Conservation (phyloP, 2,329 filamentous ascomycete species). For the Fusarium succisae region DNA sequence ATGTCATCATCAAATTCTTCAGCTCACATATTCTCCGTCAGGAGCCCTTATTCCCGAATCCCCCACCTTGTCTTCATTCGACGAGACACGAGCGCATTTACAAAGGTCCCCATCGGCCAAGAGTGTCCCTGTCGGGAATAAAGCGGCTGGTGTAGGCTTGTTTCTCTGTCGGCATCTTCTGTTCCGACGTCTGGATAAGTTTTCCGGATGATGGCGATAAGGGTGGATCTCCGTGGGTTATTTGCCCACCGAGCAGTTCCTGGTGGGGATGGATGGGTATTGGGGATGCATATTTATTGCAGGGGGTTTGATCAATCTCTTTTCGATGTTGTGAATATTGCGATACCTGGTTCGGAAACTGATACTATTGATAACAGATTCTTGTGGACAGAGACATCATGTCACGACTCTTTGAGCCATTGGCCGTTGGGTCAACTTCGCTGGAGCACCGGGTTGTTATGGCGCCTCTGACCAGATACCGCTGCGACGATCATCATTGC, state of each 20-base stretch:
- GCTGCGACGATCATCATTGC: background rate
- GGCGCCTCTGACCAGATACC: background rate
- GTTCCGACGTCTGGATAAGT: background rate
- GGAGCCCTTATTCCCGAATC: background rate
- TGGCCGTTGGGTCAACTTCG: background rate
- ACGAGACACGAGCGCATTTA: background rate
- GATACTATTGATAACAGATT: fast-evolving
- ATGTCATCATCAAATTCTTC: background rate
- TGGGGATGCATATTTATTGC: background rate
- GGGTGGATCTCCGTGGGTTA: background rate
- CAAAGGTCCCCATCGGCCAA: background rate
- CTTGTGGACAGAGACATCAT: background rate
- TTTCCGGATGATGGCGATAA: background rate
- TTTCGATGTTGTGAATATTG: background rate
- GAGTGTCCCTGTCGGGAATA: background rate
- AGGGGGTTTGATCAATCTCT: background rate
- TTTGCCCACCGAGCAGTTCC: background rate
- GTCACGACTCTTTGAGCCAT: background rate
- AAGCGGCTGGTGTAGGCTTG: background rate
- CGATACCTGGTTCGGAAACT: too few relatives aligned
- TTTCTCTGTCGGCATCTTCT: background rate
- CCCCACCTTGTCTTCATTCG: background rate
- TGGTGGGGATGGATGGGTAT: background rate
- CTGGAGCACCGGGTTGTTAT: background rate
- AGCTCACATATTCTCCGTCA: background rate